These are phyloP conservation scores for Hebeloma cylindrosporum DNA, from an alignment of 768 basidiomycete genomes.

Conservation along the genomic window DNA sequence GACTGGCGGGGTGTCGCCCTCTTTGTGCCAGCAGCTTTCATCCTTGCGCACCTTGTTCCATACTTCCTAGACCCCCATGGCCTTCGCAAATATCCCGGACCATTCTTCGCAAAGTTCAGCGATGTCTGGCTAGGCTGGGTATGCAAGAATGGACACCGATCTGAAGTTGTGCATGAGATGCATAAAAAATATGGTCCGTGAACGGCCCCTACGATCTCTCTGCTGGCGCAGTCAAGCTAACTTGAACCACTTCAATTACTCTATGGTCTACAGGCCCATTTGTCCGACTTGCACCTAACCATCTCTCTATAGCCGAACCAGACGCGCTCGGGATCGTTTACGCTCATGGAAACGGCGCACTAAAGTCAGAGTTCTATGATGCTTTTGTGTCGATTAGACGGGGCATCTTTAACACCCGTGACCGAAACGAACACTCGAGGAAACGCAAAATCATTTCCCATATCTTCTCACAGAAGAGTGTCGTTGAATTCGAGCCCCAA, in stretches of 20 bases:
- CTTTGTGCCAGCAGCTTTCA: conserved; percentile 27
- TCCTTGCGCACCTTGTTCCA: conserved; percentile 41
- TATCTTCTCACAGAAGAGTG: conserved; percentile 82
- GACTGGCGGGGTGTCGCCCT: conserved; percentile 26
- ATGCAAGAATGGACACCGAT: conserved; percentile 69
- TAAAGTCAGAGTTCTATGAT: conserved; percentile 79
- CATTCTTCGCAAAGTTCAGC: conserved; percentile 67
- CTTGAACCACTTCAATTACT: not conserved
- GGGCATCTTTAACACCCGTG: conserved; percentile 78
- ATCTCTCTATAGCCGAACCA: conserved; percentile 76
- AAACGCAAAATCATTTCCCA: conserved; percentile 91
- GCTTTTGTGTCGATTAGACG: conserved; percentile 74
- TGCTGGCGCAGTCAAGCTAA: not conserved
- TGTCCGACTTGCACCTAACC: conserved; percentile 74
- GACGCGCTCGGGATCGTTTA: conserved; percentile 75
- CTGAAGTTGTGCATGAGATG: conserved; percentile 68
- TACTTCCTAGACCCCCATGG: conserved; percentile 60
- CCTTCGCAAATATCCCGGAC: conserved; percentile 68
- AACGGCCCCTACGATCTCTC: not conserved
- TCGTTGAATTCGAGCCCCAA: conserved; percentile 84
- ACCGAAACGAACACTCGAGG: conserved; percentile 75
- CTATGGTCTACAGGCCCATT: conserved; percentile 48
- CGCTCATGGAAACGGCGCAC: conserved; percentile 80
- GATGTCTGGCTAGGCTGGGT: conserved; percentile 73
- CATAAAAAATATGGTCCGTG: conserved; percentile 71